Conservation (phyloP, 2,329 filamentous ascomycete genomes). For the Penicillium sp. region DNA sequence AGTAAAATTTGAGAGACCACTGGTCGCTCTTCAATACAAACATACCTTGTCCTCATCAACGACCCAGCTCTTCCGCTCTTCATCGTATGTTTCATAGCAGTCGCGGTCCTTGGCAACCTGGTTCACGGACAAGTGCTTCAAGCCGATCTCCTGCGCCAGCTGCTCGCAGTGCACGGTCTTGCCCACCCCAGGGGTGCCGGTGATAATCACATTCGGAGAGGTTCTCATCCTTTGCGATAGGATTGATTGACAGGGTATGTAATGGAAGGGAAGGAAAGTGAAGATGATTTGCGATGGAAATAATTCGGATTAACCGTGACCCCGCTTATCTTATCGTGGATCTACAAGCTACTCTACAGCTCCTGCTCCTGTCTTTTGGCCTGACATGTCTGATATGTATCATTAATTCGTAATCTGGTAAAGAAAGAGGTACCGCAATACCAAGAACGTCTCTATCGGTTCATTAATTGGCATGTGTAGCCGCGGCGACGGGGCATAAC, state of each 20-base stretch:
- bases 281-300: conserved; percentile 14
- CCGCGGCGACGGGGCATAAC: not conserved
- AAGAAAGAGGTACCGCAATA: not conserved
- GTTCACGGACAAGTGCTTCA: conserved; percentile 86
- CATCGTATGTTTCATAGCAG: conserved; percentile 85
- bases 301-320: conserved; percentile 21
- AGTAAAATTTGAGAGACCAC: not conserved
- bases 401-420: not conserved
- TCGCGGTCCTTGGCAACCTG: conserved; percentile 83
- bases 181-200: conserved; percentile 91
- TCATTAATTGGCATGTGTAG: not conserved
- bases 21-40: not conserved
- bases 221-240: conserved; percentile 34
- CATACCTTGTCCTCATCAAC: conserved; percentile 93
- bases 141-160: conserved; percentile 70
- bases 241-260: not conserved
- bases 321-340: conserved; percentile 22
- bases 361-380: not conserved
- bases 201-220: conserved; percentile 85
- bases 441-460: not conserved
- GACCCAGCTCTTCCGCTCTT: conserved; percentile 82
- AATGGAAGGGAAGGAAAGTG: not conserved
- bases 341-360: not conserved
- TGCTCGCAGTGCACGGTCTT: conserved; percentile 91
- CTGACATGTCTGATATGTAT: not conserved